Evolutionary conservation across 139 green algal species (phyloP).

Genomic region (Micractinium sp.): DNA sequence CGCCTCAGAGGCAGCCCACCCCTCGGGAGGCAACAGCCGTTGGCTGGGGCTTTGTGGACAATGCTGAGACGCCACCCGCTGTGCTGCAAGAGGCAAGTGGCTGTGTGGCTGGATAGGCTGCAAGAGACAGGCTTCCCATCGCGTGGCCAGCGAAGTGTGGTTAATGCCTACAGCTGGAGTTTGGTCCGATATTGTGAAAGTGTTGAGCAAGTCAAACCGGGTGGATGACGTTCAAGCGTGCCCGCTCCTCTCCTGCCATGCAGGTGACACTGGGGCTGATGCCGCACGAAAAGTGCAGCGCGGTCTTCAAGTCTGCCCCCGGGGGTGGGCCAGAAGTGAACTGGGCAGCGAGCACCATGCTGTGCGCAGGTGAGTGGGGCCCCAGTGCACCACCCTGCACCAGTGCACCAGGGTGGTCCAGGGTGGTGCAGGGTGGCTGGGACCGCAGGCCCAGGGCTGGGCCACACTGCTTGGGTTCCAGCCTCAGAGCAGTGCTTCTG

Average conservation of each 20-base stretch:
- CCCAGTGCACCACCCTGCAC: no score
- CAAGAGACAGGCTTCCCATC: neutral
- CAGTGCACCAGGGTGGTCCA: no score
- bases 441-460: no score
- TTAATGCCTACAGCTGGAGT: no score
- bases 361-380: neutral
- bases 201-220: no score
- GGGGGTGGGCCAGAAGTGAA: neutral
- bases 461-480: neutral
- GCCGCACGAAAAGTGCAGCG: neutral
- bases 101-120: neutral
- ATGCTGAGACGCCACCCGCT: neutral
- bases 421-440: no score
- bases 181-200: neutral
- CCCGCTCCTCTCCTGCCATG: neutral
- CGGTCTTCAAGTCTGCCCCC: neutral
- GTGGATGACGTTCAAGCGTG: neutral
- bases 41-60: neutral
- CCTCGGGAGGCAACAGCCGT: neutral
- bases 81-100: neutral
- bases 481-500: neutral
- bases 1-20: neutral
- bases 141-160: neutral
- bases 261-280: neutral
- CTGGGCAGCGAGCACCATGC: neutral